phyloP scores from a whole-genome alignment of 2,329 filamentous ascomycete species.

The Knufia fluminis region DNA sequence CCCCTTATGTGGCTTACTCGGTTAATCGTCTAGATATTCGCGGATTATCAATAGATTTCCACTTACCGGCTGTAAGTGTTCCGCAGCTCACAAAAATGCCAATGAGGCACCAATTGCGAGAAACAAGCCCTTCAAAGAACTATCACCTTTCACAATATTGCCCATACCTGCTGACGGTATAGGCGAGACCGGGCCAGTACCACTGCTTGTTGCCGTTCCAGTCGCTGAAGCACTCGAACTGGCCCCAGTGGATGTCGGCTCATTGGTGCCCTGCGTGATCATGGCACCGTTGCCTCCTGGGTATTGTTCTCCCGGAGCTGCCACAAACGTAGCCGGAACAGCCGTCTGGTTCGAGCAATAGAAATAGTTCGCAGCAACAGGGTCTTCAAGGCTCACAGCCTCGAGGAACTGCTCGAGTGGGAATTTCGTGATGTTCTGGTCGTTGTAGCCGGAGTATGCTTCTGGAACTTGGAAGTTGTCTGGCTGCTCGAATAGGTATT shows the following conservation, averaged over 20 bases:
- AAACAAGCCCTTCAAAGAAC: too few species aligned
- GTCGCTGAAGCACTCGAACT: constrained; percentile 7
- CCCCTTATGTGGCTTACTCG: too few species aligned
- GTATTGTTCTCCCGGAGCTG: constrained; percentile 14
- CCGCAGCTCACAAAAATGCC: too few species aligned
- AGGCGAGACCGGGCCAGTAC: too few species aligned
- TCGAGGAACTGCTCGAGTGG: constrained; percentile 15
- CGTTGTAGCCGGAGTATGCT: constrained; percentile 13
- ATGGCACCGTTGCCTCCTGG: constrained; percentile 18
- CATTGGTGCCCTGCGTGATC: constrained; percentile 17
- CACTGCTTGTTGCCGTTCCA: background rate
- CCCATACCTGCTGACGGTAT: too few species aligned
- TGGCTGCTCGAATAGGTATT: constrained; percentile 19
- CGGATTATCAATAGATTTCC: too few species aligned
- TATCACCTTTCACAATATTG: too few species aligned
- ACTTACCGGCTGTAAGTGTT: too few species aligned
- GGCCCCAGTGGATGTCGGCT: constrained; percentile 11
- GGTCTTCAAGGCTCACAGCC: constrained; percentile 14
- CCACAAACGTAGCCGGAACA: constrained; percentile 17
- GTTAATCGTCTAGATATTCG: too few species aligned
- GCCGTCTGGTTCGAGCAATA: constrained; percentile 18
- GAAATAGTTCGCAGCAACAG: constrained; percentile 20
- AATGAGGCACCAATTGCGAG: too few species aligned
- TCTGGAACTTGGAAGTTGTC: constrained; percentile 16
- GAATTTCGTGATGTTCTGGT: constrained; percentile 15